Evolutionary conservation across 1,139 yeast genomes (phyloP).

Genomic region (Pichia kudriavzevii): DNA sequence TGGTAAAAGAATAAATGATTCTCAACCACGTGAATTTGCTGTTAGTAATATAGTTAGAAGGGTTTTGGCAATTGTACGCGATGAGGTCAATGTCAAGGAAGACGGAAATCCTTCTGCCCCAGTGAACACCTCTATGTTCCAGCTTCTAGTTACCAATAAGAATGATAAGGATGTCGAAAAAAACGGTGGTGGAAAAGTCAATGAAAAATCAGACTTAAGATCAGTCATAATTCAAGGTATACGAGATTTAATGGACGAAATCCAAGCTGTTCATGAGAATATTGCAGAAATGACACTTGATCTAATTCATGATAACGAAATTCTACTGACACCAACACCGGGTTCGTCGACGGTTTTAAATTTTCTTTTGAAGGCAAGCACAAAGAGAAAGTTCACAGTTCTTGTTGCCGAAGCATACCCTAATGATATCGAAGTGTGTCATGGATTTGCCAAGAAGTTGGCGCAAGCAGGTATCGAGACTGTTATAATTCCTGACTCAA

Average conservation of each 20-base stretch:
- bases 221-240: constrained; percentile 92
- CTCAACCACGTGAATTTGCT: constrained; percentile 74
- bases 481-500: constrained; percentile 85
- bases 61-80: constrained; percentile 80
- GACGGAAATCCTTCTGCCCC: constrained; percentile 30
- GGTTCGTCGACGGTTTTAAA: constrained; percentile 83
- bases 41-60: constrained; percentile 90
- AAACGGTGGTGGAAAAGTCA: constrained; percentile 13
- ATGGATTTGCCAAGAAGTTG: constrained; percentile 68
- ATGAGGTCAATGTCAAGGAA: constrained; percentile 45
- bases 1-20: constrained; percentile 50
- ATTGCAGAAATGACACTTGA: constrained; percentile 87
- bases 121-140: constrained; percentile 82
- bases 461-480: constrained; percentile 86
- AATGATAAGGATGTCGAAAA: constrained; percentile 11
- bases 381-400: constrained; percentile 87
- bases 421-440: constrained; percentile 70
- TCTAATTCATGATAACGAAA: constrained; percentile 90
- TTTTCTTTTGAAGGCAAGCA: constrained; percentile 78
- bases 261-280: constrained; percentile 81
- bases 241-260: constrained; percentile 87
- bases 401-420: constrained; percentile 91
- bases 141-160: constrained; percentile 54
- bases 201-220: constrained; percentile 48
- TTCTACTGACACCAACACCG: constrained; percentile 88